Base-by-base conservation (phyloP, 805 yeast species). In the Spathaspora hagerdaliae region DNA sequence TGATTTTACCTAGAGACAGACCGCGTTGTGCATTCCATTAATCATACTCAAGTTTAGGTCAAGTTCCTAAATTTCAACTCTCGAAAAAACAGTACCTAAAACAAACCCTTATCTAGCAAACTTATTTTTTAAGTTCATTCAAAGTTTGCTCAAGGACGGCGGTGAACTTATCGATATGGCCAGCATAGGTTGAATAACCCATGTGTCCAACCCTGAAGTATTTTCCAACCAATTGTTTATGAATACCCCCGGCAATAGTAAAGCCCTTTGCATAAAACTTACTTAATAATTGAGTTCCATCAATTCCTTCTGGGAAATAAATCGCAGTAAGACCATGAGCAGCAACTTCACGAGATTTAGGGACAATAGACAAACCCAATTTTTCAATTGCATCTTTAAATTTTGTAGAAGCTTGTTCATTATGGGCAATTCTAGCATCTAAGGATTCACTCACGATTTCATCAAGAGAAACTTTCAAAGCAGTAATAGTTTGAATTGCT, bases 141-240 rank as follows among this genome's bases (percentile, higher is more conserved):
- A 61, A 52, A 8, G 65, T 45, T 39, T 69, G 73, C 48, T 58
- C 51, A 44, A 71, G 63, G 13, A 74, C 71, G 12, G 48, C 54
- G 19, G 61, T 47, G 39, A 71, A 59, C 50, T 57, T 46, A 39
- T 64, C 71, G 29, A 71, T 60, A 47, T 71, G 75, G 39, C 73
- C 75, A 43, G 61, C 68, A 49, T 67, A 66, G n/a, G 71, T 65
- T 39, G 90, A 77, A 48, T 81, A 83, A 51, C 97, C 97, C 98
- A 92, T 92, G 70, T 91, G 98, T 32, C 98, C 98, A 48, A 91
- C 82, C 67, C 98, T 81, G 73, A 92, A 87, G 71, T 91, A 91
- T 64, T 85, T 83, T 48, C 85, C 78, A 39, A 81, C 83, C 57
- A 89, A 81, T 24, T 82, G 88, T 65, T 81, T 83, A 70, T 87